Percentiles rank a stretch among this genome's conserved stretches.
phyloP scores from a whole-genome alignment of 176 grass and related monocot genomes.

The Leersia perrieri region DNA sequence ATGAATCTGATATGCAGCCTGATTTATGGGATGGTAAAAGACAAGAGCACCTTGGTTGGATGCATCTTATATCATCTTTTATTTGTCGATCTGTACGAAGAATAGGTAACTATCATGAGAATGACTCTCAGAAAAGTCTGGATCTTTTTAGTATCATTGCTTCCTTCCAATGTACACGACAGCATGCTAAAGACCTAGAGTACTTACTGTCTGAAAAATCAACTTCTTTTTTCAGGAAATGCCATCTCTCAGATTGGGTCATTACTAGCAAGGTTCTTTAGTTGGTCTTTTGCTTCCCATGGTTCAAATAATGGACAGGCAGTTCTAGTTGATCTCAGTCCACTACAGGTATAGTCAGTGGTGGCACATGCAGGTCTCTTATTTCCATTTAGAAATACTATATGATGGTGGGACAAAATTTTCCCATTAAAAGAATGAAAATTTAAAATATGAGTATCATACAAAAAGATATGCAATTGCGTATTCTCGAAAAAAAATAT shows the following conservation, averaged over 20 bases:
- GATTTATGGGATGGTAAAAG: constrained; percentile 37
- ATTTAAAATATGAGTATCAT: too few relatives aligned
- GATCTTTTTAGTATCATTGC: neutral
- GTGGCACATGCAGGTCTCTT: neutral
- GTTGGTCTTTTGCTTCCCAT: constrained; percentile 27
- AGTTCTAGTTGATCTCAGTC: constrained; percentile 44
- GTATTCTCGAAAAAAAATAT: too few relatives aligned
- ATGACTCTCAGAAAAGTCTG: neutral
- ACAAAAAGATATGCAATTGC: too few relatives aligned
- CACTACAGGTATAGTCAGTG: constrained; percentile 42
- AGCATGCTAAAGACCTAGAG: neutral
- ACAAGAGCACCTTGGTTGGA: constrained; percentile 34
- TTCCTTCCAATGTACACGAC: neutral
- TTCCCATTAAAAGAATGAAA: neutral
- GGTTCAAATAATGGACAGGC: constrained; percentile 36
- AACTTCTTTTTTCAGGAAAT: constrained; percentile 46
- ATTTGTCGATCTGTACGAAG: constrained; percentile 39
- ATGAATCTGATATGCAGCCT: constrained; percentile 7
- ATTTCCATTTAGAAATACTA: constrained; percentile 6
- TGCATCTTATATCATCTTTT: constrained; percentile 28
- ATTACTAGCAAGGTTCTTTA: constrained; percentile 44
- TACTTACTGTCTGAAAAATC: constrained; percentile 7
- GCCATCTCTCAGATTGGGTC: constrained; percentile 43
- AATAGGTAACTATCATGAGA: constrained; percentile 34
- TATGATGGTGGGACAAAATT: neutral